phyloP scores from a whole-genome alignment of 1,284 basidiomycete species.

The Sparassis latifolia region DNA sequence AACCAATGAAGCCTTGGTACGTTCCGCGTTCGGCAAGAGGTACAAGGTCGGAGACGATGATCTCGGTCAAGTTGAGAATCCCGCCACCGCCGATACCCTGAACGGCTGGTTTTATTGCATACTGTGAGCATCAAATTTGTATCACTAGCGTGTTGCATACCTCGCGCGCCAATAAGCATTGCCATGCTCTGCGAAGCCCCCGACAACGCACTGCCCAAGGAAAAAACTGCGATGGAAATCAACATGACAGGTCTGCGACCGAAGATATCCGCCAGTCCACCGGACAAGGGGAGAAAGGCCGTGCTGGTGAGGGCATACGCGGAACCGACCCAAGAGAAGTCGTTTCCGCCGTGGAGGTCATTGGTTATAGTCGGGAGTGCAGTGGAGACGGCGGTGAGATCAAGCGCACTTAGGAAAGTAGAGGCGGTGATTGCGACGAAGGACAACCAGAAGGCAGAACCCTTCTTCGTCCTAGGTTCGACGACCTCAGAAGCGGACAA shows the following conservation, averaged over 20 bases:
- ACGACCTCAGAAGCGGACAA: not conserved
- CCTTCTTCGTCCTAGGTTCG: not conserved
- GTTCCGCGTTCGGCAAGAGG: constrained; percentile 13
- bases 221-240: constrained; percentile 12
- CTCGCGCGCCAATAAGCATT: constrained; percentile 20
- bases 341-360: constrained; percentile 19
- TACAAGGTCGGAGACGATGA: constrained; percentile 16
- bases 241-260: constrained; percentile 21
- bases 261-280: constrained; percentile 20
- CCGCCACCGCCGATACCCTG: constrained; percentile 5
- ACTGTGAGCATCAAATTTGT: not conserved
- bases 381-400: constrained; percentile 16
- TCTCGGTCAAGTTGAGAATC: constrained; percentile 3
- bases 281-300: constrained; percentile 19
- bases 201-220: constrained; percentile 12
- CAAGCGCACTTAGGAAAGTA: not conserved
- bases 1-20: constrained; percentile 12
- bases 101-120: not conserved
- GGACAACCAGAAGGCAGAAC: not conserved
- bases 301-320: constrained; percentile 21
- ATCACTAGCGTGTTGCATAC: constrained; percentile 7
- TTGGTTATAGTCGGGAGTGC: constrained; percentile 21
- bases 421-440: not conserved
- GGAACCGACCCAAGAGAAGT: constrained; percentile 21
- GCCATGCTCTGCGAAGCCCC: constrained; percentile 19